A percentile compares a stretch with the other conserved stretches of the same genome.
Conservation (phyloP, 306 rosid genomes). For the Hylodesmum podocarpum region DNA sequence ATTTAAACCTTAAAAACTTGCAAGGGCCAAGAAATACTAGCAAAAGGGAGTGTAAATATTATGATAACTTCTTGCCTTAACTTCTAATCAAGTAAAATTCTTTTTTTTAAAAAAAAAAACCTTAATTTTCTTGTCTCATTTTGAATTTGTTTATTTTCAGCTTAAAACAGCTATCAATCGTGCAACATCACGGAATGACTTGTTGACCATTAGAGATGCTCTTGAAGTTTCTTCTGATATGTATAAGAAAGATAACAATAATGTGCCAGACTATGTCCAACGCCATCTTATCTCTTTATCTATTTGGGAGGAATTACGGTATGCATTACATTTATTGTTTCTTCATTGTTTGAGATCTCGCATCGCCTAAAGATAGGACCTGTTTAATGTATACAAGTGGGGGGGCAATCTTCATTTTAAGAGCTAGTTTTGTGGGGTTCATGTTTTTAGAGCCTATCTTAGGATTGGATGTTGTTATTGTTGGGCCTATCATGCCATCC, state of each 20-base stretch:
- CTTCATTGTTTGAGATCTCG: too few species aligned
- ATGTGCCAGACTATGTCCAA: conserved; percentile 82
- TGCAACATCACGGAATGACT: conserved; percentile 88
- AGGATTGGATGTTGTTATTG: too few species aligned
- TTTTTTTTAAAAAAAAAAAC: not conserved
- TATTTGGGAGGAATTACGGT: conserved; percentile 98
- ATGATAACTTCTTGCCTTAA: not conserved
- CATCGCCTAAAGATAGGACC: too few species aligned
- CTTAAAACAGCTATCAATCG: conserved; percentile 94
- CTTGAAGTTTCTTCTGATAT: conserved; percentile 97
- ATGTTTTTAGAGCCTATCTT: too few species aligned
- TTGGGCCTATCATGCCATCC: too few species aligned
- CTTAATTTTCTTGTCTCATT: not conserved
- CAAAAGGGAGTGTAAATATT: not conserved
- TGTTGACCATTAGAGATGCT: conserved; percentile 86
- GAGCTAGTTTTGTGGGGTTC: too few species aligned
- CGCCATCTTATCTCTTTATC: conserved; percentile 95
- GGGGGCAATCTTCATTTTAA: too few species aligned
- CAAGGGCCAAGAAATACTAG: not conserved
- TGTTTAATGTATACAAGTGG: too few species aligned
- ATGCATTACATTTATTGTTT: conserved; percentile 29
- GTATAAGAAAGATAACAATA: conserved; percentile 85
- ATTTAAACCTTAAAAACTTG: not conserved
- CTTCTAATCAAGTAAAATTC: not conserved
- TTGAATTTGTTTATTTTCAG: conserved; percentile 46